These are phyloP conservation scores for Nicotiana knightiana DNA, from an alignment of 257 asterid species.

Conservation along the genomic window DNA sequence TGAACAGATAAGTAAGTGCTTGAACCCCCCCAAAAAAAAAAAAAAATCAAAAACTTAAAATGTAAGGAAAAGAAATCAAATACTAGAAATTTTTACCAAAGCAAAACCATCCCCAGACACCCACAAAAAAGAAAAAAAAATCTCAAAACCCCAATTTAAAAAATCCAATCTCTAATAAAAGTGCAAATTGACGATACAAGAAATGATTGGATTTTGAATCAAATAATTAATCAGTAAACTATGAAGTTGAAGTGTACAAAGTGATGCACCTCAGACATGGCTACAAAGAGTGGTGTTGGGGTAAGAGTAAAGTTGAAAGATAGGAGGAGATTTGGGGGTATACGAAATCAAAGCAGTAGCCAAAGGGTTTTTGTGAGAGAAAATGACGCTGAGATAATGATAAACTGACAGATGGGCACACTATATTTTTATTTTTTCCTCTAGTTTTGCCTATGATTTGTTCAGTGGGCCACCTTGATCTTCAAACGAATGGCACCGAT, in stretches of 20 bases:
- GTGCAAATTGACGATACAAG: neutral
- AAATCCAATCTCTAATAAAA: neutral
- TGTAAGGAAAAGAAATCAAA: neutral
- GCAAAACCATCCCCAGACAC: neutral
- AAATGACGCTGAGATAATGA: neutral
- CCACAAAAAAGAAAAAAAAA: neutral
- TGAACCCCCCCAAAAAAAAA: neutral
- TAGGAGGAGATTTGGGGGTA: constrained; percentile 13
- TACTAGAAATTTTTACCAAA: neutral
- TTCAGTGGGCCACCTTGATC: constrained; percentile 42
- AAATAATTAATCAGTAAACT: neutral
- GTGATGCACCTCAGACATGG: constrained; percentile 37
- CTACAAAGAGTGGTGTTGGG: constrained; percentile 21
- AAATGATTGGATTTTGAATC: neutral
- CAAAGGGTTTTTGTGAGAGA: constrained; percentile 6
- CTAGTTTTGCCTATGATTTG: neutral
- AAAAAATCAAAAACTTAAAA: neutral
- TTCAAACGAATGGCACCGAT: constrained; percentile 38
- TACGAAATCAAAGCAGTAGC: neutral
- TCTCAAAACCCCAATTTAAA: neutral
- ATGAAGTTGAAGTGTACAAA: neutral
- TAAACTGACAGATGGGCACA: neutral
- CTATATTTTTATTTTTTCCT: neutral
- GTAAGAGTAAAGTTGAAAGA: neutral
- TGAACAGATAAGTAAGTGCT: neutral